Conservation (phyloP, 352 stramenopile species). For the Phytophthora sp. region DNA sequence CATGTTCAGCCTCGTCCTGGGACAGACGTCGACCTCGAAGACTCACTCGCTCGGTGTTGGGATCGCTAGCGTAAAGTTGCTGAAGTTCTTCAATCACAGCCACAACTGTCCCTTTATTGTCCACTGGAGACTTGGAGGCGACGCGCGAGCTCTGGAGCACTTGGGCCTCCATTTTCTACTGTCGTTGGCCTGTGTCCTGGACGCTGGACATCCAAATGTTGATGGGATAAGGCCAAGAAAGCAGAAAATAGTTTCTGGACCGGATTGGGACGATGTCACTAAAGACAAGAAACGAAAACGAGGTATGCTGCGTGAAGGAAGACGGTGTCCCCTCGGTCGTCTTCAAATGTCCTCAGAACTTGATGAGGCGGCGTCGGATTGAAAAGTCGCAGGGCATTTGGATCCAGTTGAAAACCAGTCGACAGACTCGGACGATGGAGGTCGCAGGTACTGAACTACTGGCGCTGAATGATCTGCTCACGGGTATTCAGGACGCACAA, state of each 20-base stretch:
- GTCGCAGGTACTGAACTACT: constrained; percentile 39
- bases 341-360: background rate
- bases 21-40: constrained; percentile 46
- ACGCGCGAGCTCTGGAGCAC: background rate
- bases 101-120: constrained; percentile 35
- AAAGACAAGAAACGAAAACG: constrained; percentile 26
- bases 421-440: constrained; percentile 31
- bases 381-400: constrained; percentile 42
- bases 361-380: constrained; percentile 4
- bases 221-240: constrained; percentile 26
- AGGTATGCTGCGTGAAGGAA: too few species aligned
- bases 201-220: constrained; percentile 17
- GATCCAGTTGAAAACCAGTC: constrained; percentile 10
- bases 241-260: constrained; percentile 35
- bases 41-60: constrained; percentile 50
- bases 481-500: constrained; percentile 28
- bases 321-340: constrained; percentile 10
- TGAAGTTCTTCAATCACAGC: constrained; percentile 58
- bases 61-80: constrained; percentile 44
- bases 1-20: constrained; percentile 31
- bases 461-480: constrained; percentile 43
- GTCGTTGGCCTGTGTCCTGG: background rate
- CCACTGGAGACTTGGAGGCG: background rate
- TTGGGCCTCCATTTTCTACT: constrained; percentile 23
- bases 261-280: constrained; percentile 23